A percentile compares a stretch with the other conserved stretches of the same genome.
Evolutionary conservation across 345 rosid species (phyloP).

Genomic region (Psidium guajava): DNA sequence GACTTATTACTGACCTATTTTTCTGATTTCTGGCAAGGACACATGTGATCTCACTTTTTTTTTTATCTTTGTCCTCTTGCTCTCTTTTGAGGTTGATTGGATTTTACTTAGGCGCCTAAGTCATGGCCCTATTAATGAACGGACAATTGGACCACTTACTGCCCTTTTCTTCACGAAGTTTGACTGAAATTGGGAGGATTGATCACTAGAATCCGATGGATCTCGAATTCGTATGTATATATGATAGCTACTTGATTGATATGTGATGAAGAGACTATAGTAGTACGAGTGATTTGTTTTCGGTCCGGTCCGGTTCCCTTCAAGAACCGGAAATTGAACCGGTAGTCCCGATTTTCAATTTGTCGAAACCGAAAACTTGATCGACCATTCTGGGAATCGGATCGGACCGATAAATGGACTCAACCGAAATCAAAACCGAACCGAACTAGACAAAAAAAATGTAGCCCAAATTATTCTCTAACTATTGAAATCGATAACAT

Average conservation of each 20-base stretch:
- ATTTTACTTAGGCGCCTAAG: background rate
- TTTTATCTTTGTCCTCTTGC: background rate
- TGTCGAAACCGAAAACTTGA: too few relatives aligned
- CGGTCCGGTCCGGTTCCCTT: too few relatives aligned
- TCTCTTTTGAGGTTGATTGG: background rate
- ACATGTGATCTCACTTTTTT: background rate
- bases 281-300: too few relatives aligned
- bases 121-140: background rate
- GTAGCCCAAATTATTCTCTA: too few relatives aligned
- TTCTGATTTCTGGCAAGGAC: background rate
- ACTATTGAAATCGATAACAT: too few relatives aligned
- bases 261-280: background rate
- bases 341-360: too few relatives aligned
- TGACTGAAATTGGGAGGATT: background rate
- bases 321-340: too few relatives aligned
- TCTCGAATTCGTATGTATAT: background rate
- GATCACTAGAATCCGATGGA: background rate
- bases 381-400: too few relatives aligned
- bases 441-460: too few relatives aligned
- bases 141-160: background rate
- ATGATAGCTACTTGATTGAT: background rate
- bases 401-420: too few relatives aligned
- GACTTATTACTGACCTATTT: background rate
- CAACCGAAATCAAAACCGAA: too few relatives aligned
- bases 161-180: background rate